These are phyloP conservation scores for Blastomyces parvus DNA, from an alignment of 2,329 filamentous ascomycete species.

Conservation along the genomic window DNA sequence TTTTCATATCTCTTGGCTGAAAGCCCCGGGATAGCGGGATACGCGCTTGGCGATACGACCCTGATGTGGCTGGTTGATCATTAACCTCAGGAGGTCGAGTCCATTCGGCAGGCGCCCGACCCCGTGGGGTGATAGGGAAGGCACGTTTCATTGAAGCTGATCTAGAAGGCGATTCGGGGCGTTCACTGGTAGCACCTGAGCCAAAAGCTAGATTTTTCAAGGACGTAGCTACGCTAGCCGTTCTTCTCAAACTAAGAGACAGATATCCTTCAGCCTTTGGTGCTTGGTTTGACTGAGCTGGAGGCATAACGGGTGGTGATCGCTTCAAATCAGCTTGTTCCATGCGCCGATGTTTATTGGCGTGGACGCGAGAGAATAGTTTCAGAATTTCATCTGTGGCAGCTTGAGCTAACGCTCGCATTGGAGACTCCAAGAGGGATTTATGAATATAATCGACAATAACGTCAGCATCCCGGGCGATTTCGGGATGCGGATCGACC, in stretches of 20 bases:
- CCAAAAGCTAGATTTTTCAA: constrained; percentile 54
- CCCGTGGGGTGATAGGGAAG: constrained; percentile 37
- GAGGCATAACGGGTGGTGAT: constrained; percentile 38
- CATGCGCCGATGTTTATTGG: constrained; percentile 34
- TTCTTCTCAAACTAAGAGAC: constrained; percentile 50
- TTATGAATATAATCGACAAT: constrained; percentile 80
- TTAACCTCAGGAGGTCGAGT: constrained; percentile 63
- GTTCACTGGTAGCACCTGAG: constrained; percentile 27
- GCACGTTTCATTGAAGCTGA: constrained; percentile 26
- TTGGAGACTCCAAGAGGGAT: constrained; percentile 63
- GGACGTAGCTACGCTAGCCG: constrained; percentile 55
- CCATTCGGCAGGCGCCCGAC: constrained; percentile 49
- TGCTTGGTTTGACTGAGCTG: constrained; percentile 34
- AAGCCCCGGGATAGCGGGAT: constrained; percentile 74
- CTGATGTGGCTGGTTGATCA: constrained; percentile 55
- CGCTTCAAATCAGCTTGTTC: constrained; percentile 27
- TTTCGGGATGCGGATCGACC: constrained; percentile 88
- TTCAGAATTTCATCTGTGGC: constrained; percentile 58
- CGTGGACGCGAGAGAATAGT: constrained; percentile 24
- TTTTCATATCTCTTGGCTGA: constrained; percentile 49
- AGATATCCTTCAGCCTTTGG: constrained; percentile 53
- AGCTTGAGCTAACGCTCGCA: constrained; percentile 59
- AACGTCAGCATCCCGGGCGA: constrained; percentile 73
- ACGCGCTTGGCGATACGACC: constrained; percentile 65
- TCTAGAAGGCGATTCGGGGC: constrained; percentile 20